Conservation (phyloP, 2,329 filamentous ascomycete species). For the Coniochaeta sp. region DNA sequence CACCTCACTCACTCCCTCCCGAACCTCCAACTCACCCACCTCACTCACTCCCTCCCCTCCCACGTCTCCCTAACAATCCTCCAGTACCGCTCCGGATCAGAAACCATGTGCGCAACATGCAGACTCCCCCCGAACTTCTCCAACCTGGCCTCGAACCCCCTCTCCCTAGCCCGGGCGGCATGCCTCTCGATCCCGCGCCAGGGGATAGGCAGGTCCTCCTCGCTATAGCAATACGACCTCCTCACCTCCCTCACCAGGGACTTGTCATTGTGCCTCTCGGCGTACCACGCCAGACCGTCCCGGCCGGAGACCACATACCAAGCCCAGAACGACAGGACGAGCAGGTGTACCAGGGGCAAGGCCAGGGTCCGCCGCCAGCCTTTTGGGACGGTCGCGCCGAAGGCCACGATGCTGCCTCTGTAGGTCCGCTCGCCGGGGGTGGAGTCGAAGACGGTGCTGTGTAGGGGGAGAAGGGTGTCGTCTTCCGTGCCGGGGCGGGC, state of each 20-base stretch:
- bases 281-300: background rate
- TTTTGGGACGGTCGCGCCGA: constrained; percentile 7
- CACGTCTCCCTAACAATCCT: constrained; percentile 35
- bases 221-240: constrained; percentile 45
- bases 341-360: constrained; percentile 8
- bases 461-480: constrained; percentile 7
- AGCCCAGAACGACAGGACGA: constrained; percentile 7
- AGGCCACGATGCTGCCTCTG: constrained; percentile 8
- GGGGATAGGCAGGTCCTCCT: constrained; percentile 37
- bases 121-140: constrained; percentile 38
- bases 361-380: background rate
- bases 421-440: constrained; percentile 16
- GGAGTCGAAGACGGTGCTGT: constrained; percentile 18
- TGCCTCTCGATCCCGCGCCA: constrained; percentile 40
- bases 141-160: constrained; percentile 30
- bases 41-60: constrained; percentile 18
- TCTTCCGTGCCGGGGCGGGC: background rate
- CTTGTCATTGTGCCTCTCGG: background rate
- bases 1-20: too few species aligned
- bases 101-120: constrained; percentile 43
- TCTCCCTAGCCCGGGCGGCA: constrained; percentile 18
- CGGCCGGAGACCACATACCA: background rate
- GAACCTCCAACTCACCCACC: background rate
- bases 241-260: constrained; percentile 22
- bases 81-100: constrained; percentile 44